A percentile compares a stretch with the other conserved stretches of the same genome.
phyloP scores from a whole-genome alignment of 257 asterid genomes.

The Solanum infundibuliforme region DNA sequence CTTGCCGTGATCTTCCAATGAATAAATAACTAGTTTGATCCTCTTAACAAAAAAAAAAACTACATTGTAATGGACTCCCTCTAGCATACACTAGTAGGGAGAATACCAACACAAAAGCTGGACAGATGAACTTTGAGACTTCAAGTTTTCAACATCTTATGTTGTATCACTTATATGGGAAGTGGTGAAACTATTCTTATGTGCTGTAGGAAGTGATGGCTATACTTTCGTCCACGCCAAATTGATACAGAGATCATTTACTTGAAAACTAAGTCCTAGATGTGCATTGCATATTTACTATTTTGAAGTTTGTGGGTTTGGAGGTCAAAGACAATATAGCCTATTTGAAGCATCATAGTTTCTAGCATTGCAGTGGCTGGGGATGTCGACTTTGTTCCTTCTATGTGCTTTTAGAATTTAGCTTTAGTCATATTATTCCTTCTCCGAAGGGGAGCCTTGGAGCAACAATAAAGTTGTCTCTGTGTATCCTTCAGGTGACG shows the following conservation, averaged over 20 bases:
- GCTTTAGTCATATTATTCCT: not conserved
- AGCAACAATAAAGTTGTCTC: not conserved
- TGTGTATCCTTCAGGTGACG: not conserved
- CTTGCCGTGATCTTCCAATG: not conserved
- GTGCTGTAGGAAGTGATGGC: not conserved
- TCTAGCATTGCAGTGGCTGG: not conserved
- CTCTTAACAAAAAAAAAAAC: not conserved
- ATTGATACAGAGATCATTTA: not conserved
- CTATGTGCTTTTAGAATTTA: not conserved
- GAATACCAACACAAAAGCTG: not conserved
- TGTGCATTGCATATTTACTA: not conserved
- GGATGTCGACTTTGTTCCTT: not conserved
- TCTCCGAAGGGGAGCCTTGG: not conserved
- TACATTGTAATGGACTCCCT: not conserved
- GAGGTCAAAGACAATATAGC: not conserved
- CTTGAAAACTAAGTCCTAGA: not conserved
- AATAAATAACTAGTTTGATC: not conserved
- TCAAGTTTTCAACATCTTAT: not conserved
- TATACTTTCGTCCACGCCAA: not conserved
- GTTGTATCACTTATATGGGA: not conserved
- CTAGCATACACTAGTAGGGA: not conserved
- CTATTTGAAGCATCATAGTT: not conserved
- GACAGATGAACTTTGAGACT: not conserved
- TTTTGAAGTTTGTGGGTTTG: not conserved
- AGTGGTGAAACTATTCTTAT: not conserved